Evolutionary conservation across 2,329 filamentous ascomycete genomes (phyloP), one percentile per base, ranked within the genome.

Genomic region (Calonectria pteridis): DNA sequence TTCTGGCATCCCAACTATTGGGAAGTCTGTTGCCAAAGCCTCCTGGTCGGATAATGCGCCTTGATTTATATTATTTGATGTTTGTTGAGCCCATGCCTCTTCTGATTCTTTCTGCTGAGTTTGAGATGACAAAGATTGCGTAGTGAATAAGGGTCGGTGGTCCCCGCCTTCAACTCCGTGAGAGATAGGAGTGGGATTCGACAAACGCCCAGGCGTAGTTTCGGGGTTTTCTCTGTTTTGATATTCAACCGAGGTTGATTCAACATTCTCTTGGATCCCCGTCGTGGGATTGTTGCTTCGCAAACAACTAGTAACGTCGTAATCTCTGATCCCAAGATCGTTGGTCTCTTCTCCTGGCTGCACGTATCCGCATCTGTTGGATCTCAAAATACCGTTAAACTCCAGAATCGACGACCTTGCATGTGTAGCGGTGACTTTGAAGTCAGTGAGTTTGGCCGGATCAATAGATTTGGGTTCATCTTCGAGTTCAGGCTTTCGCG

Each of bases 361-460:
- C 1, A 62, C 49, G 50, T 72, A 72, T 2, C 72, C 72, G 14
- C 43, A 50, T 6, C 31, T 35, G 13, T 49, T 43, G 2, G 62
- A 67, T 6, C 74, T 23, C 26, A 74, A 50, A 16, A 76, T 28
- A 0, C 62, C 72, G 13, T 67, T 73, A 28, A 75, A 75, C 37
- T 75, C 69, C 3, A 72, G 23, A 26, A 75, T 75, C 2, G 74
- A 73, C 1, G 67, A 18, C 35, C 66, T 67, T 6, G 74, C 66
- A 11, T 65, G 55, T 1, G 31, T 50, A 7, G 65, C 37, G 16
- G 26, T 68, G 31, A 28, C 29, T 26, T 31, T 72, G 29, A 72
- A 72, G 35, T 20, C 50, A 26, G 37, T 69, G 10, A 74, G 58
- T 51, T 53, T 46, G 28, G 5, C 53, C 33, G 49, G 23, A 11